phyloP scores from a whole-genome alignment of 208 protist species.

The Trichomonas vaginalis region DNA sequence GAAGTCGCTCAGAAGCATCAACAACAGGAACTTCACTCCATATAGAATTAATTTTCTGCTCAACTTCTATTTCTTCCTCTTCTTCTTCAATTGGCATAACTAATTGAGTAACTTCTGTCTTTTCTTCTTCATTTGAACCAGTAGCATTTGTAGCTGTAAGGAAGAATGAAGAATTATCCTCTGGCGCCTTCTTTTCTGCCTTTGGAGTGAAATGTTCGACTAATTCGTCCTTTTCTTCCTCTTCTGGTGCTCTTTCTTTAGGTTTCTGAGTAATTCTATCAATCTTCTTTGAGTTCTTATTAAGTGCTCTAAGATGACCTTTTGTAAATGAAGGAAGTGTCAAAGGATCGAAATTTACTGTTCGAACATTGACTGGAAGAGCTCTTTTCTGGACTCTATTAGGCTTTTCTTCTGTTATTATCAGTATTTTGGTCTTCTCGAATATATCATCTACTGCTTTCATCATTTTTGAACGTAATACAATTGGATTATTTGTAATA shows the following conservation, averaged over 20 bases:
- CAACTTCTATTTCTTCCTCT: background rate
- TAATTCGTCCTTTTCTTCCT: background rate
- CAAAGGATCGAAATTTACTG: background rate
- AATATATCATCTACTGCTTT: background rate
- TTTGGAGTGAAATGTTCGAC: background rate
- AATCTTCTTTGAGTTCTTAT: background rate
- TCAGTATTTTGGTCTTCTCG: background rate
- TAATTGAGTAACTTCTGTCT: background rate
- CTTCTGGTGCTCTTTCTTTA: background rate
- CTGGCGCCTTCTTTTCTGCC: background rate
- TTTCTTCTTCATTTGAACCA: background rate
- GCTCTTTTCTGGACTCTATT: background rate
- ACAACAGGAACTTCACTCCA: conserved; percentile 5
- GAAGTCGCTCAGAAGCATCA: background rate
- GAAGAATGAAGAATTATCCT: background rate
- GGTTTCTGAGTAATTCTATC: background rate
- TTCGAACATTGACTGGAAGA: background rate
- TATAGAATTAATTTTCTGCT: background rate
- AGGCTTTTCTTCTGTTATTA: background rate
- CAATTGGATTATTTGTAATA: background rate
- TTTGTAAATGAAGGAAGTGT: background rate
- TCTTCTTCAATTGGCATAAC: background rate
- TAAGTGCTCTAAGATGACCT: background rate
- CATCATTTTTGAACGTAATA: background rate
- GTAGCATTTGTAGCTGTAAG: background rate